Percentiles rank a stretch among this genome's conserved stretches.
These are phyloP conservation scores for Carnegiea gigantea DNA, from an alignment of 179 eudicot genomes.

Conservation along the genomic window DNA sequence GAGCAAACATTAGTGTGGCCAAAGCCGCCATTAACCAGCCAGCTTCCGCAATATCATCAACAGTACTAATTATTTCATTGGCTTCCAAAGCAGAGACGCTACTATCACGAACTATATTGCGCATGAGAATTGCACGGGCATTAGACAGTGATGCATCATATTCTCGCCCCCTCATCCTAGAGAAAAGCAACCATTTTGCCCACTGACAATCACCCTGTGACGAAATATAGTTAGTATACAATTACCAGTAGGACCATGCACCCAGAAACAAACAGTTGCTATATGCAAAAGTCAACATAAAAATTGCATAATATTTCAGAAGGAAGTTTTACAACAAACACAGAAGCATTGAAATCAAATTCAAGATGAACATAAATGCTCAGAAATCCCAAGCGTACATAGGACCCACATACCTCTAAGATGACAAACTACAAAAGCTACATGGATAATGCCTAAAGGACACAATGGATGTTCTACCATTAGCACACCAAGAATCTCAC, in stretches of 20 bases:
- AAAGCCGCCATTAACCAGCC: slow-evolving; percentile 92
- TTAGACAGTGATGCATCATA: slow-evolving; percentile 94
- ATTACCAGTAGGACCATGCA: neutral
- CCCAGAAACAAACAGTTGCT: slow-evolving; percentile 3
- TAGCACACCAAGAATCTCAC: neutral
- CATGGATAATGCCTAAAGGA: neutral
- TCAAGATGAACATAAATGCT: neutral
- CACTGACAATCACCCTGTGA: slow-evolving; percentile 87
- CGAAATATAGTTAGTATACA: slow-evolving; percentile 18
- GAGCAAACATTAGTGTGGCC: slow-evolving; percentile 91
- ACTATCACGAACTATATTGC: slow-evolving; percentile 45
- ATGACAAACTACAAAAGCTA: neutral
- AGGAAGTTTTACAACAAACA: neutral
- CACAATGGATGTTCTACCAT: neutral
- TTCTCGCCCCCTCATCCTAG: slow-evolving; percentile 82
- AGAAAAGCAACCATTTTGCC: slow-evolving; percentile 89
- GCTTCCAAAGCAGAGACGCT: slow-evolving; percentile 53
- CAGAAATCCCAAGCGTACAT: neutral
- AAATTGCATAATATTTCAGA: neutral
- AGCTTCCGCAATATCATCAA: slow-evolving; percentile 96
- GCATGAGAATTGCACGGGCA: slow-evolving; percentile 77
- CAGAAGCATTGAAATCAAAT: neutral
- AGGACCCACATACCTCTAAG: neutral
- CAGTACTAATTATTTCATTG: slow-evolving; percentile 68
- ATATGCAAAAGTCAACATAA: neutral